A percentile compares a stretch with the other conserved stretches of the same genome.
These are phyloP conservation scores for Wickerhamiella sergipiensis DNA, from an alignment of 805 yeast genomes.

Conservation along the genomic window DNA sequence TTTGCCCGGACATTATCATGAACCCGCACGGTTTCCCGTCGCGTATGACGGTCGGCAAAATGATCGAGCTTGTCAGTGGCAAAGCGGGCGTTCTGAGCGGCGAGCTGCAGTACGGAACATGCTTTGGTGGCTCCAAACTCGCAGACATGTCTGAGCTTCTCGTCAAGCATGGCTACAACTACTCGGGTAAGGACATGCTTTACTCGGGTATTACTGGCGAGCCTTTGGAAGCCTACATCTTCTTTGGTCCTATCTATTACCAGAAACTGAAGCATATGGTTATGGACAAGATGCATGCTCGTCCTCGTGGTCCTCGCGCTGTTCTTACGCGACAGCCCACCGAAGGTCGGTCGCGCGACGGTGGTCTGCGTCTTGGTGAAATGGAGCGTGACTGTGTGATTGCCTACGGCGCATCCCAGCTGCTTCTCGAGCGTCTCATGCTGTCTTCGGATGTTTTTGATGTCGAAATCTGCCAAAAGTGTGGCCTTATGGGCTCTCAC, in stretches of 20 bases:
- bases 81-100: slow-evolving; percentile 96
- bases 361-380: slow-evolving; percentile 97
- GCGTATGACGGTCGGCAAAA: slow-evolving; percentile 98
- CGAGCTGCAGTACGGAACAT: slow-evolving; percentile 84
- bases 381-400: slow-evolving; percentile 99
- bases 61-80: slow-evolving; percentile 92
- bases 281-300: slow-evolving; percentile 96
- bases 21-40: slow-evolving; percentile 99
- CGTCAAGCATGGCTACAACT: slow-evolving; percentile 81
- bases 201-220: slow-evolving; percentile 97
- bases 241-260: slow-evolving; percentile 96
- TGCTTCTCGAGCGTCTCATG: slow-evolving; percentile 88
- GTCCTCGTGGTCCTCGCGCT: slow-evolving; percentile 98
- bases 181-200: slow-evolving; percentile 95
- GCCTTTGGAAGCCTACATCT: slow-evolving; percentile 90
- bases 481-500: slow-evolving; percentile 95
- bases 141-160: slow-evolving; percentile 88
- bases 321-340: slow-evolving; percentile 97
- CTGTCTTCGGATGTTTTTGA: slow-evolving; percentile 95
- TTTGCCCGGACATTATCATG: slow-evolving; percentile 92
- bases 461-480: slow-evolving; percentile 82
- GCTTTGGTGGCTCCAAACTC: slow-evolving; percentile 95
- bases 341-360: slow-evolving; percentile 97
- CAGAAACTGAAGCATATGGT: slow-evolving; percentile 99
- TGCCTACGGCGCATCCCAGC: slow-evolving; percentile 96